Evolutionary conservation across 2,329 filamentous ascomycete genomes (phyloP).

Genomic region (Xylariales sp.): DNA sequence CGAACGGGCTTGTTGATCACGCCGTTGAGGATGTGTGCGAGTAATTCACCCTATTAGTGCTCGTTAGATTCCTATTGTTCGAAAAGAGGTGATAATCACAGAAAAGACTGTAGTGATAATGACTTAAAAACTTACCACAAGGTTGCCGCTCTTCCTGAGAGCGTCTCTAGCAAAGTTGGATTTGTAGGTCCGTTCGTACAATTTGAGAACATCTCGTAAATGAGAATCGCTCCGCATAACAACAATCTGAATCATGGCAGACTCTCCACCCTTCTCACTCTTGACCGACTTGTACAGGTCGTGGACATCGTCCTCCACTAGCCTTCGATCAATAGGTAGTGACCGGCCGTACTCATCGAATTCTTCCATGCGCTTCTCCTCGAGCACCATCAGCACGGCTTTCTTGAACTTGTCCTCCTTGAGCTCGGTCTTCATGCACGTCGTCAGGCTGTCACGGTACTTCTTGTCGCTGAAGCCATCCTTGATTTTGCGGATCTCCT

Average conservation of each 20-base stretch:
- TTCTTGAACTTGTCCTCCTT: constrained; percentile 95
- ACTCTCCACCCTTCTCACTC: constrained; percentile 78
- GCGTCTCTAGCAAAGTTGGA: constrained; percentile 86
- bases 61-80: constrained; percentile 10
- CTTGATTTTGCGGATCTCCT: constrained; percentile 85
- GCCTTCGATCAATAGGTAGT: constrained; percentile 50
- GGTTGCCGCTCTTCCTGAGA: constrained; percentile 81
- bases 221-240: constrained; percentile 77
- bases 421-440: constrained; percentile 88
- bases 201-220: constrained; percentile 70
- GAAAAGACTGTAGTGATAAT: neutral
- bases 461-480: constrained; percentile 87
- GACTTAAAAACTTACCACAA: constrained; percentile 66
- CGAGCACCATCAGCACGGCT: constrained; percentile 77
- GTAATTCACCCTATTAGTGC: constrained; percentile 72
- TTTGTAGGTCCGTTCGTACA: constrained; percentile 69
- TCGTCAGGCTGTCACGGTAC: constrained; percentile 73
- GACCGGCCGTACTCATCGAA: constrained; percentile 58
- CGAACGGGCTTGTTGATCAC: constrained; percentile 93
- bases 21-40: constrained; percentile 93
- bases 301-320: constrained; percentile 68
- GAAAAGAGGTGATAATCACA: neutral
- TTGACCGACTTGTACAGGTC: constrained; percentile 65
- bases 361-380: constrained; percentile 81
- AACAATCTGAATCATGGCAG: constrained; percentile 80